Evolutionary conservation across 805 yeast genomes (phyloP), one percentile per base, ranked within the genome.

Genomic region (Ogataea methanolica): DNA sequence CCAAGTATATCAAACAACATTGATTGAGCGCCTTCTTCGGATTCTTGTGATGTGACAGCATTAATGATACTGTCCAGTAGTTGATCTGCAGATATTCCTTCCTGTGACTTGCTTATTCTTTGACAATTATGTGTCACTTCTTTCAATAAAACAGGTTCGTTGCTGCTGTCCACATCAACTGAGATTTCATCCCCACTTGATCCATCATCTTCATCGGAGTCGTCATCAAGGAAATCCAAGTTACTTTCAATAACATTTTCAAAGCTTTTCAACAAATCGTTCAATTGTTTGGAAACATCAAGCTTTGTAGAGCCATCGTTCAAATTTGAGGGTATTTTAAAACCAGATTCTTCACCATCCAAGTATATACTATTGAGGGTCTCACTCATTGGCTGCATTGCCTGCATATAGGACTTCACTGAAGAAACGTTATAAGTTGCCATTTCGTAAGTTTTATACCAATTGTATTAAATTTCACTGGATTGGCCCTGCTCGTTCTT

Each of bases 1-100:
- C 99, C 99, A 1, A 94, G 64, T 7, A 88, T 72, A 62, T 90
- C 97, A 50, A 88, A 81, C 38, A 94, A 67, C 6, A 79, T 69
- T 6, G 87, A 80, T 59, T 91, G 96, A 12, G 87, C 58, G 36
- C 78, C 81, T 34, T 79, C 85, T 38, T 81, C 84, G 9, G 73
- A 67, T 7, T 67, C 54, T 17, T 69, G 69, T 0, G 71, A 57
- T 2, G 60, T 55, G 3, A 79, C 42, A 0, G 69, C 66, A 56
- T 57, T 42, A 40, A 68, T 50, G 3, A 74, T 64, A 14, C 63
- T 52, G 6, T 58, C 59, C 15, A 66, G 48, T 6, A 69, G 49
- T 45, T 57, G 54, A 40, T 53, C 44, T 41, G 45, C 39, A n/a
- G 49, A 38, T 21, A 41, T 43, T 9, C 45, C 42, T 57, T 60